Base-by-base conservation (phyloP, 2,329 filamentous ascomycete genomes). In the Trichoderma sp. region DNA sequence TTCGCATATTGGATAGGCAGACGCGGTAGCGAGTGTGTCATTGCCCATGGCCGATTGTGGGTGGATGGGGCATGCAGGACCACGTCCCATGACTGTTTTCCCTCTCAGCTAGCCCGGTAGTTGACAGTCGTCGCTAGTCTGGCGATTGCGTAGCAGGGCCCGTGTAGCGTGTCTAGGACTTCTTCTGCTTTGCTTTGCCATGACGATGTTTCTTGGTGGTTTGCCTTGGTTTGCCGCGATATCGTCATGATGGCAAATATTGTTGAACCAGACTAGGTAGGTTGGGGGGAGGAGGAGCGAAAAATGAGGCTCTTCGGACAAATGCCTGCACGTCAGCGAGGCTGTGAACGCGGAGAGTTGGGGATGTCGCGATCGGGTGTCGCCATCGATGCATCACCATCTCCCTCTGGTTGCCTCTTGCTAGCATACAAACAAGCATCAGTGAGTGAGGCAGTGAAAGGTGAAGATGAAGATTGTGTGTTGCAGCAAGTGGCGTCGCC, bases 211-310 rank as follows among this genome's bases (percentile, higher is more conserved):
- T 5, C 11, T 28, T 69, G 32, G 66, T 28, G 36, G 26, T 24
- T 53, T 15, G 36, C 43, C n/a, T 32, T 21, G 26, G 36, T 24
- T 24, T 47, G 61, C 61, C 61, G 61, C 65, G 26, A 47, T 60
- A 68, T 60, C 65, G 65, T 60, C 65, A 69, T 70, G 67, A 70
- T 53, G 67, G 67, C 67, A 70, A 70, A 30, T 15, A 21, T 32
- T 21, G 24, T 28, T 24, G 11, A 43, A 15, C 14, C 21, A 3
- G 6, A 24, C 47, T 53, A 21, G 11, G 47, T 53, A 12, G n/a
- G 47, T 24, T 53, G 47, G 47, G 47, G 43, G 47, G 47, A 53
- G 47, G 2, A 24, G n/a, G 4, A 53, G 47, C 9, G n/a, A 24
- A 53, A 47, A 14, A 36, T 60, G 67, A 70, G 67, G 67, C 67